A percentile compares a stretch with the other conserved stretches of the same genome.
phyloP scores from a whole-genome alignment of 768 basidiomycete species.

The Hirschioporus abietinus region DNA sequence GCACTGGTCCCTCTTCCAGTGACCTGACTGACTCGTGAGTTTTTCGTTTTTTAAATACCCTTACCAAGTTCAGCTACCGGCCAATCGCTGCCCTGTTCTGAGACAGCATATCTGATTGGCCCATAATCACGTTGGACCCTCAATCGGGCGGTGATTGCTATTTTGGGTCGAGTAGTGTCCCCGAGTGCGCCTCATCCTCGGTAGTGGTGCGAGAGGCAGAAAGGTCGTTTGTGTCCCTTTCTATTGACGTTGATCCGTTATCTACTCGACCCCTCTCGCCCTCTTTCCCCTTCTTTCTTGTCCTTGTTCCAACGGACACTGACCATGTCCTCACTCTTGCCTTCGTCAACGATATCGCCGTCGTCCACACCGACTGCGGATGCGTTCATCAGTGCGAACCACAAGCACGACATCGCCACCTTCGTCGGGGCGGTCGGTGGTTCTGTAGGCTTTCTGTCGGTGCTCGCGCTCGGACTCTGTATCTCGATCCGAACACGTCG shows the following conservation, averaged over 20 bases:
- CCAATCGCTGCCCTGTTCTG: background rate
- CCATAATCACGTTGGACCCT: background rate
- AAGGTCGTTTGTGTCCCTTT: background rate
- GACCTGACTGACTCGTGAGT: conserved; percentile 1
- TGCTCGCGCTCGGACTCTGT: conserved; percentile 43
- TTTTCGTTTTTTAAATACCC: background rate
- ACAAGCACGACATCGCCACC: conserved; percentile 31
- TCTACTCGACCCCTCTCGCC: background rate
- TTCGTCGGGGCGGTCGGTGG: conserved; percentile 53
- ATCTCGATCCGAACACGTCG: conserved; percentile 47
- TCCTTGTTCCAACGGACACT: conserved; percentile 2
- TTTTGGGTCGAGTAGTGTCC: background rate
- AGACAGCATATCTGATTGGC: background rate
- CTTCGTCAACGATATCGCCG: conserved; percentile 6
- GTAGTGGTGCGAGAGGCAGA: background rate
- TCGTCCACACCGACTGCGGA: conserved; percentile 14
- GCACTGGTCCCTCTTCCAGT: background rate
- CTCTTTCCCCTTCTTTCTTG: conserved; percentile 1
- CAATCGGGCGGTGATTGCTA: background rate
- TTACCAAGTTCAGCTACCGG: background rate
- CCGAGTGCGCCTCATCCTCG: background rate
- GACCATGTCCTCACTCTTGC: background rate
- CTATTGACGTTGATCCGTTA: conserved; percentile 1
- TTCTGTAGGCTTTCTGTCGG: conserved; percentile 43
- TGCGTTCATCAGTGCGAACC: background rate